Conservation (phyloP, 2,329 filamentous ascomycete species). For the Rhynchosporium agropyri region DNA sequence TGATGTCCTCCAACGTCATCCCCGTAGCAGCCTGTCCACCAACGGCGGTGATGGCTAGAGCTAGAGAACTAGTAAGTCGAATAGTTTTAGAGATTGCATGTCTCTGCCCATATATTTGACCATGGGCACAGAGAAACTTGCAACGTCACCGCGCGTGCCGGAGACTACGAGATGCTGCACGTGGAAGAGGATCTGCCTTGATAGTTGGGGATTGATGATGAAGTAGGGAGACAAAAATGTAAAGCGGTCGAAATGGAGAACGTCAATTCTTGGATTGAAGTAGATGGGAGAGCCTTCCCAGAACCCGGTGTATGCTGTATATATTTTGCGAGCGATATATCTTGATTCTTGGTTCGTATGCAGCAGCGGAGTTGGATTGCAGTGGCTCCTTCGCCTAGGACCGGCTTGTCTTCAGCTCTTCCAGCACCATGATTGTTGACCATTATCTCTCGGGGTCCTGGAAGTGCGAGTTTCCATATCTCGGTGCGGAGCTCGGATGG, state of each 20-base stretch:
- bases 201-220: neutral
- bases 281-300: neutral
- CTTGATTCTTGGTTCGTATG: neutral
- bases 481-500: neutral
- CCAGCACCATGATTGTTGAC: neutral
- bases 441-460: neutral
- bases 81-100: neutral
- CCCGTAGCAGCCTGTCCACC: no score
- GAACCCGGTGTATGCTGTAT: neutral
- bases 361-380: neutral
- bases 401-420: neutral
- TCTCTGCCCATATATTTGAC: neutral
- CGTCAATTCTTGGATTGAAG: neutral
- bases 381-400: neutral
- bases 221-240: neutral
- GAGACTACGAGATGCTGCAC: neutral
- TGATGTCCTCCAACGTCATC: no score
- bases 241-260: neutral
- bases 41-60: no score
- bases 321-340: neutral
- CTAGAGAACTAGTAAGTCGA: neutral
- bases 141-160: no score
- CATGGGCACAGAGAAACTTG: no score
- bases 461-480: neutral
- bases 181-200: no score